Conservation (phyloP, 345 rosid genomes). For the Acer saccharum region DNA sequence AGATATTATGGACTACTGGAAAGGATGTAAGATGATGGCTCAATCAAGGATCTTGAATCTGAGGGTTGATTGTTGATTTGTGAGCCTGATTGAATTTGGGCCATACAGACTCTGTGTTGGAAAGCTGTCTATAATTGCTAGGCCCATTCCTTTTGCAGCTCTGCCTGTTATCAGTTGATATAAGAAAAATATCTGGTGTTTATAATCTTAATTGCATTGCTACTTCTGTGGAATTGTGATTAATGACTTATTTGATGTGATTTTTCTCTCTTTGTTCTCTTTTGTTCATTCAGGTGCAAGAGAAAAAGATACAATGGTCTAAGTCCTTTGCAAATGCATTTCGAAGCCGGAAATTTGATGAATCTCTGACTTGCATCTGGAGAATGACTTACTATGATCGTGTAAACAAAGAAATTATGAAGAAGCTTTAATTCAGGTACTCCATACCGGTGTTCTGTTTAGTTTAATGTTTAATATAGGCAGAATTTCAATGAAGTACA, state of each 20-base stretch:
- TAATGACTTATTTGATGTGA: not conserved
- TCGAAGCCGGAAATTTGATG: conserved; percentile 56
- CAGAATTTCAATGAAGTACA: not conserved
- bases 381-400: conserved; percentile 89
- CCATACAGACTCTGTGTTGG: not conserved
- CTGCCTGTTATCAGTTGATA: not conserved
- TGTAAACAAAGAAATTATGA: conserved; percentile 73
- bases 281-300: conserved; percentile 53
- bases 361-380: conserved; percentile 63
- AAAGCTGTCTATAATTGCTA: not conserved
- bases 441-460: not conserved
- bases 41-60: not conserved
- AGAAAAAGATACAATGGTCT: conserved; percentile 65
- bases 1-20: not conserved
- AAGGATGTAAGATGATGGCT: conserved; percentile 1
- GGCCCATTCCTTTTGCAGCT: not conserved
- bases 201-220: conserved; percentile 27
- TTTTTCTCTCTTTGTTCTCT: conserved; percentile 3
- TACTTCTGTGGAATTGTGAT: not conserved
- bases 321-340: conserved; percentile 61
- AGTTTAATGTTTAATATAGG: not conserved
- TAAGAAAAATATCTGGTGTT: not conserved
- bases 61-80: not conserved
- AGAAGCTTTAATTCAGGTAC: conserved; percentile 60
- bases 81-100: not conserved